Conservation (phyloP, 2,329 filamentous ascomycete species). For the Pseudogymnoascus sp. region DNA sequence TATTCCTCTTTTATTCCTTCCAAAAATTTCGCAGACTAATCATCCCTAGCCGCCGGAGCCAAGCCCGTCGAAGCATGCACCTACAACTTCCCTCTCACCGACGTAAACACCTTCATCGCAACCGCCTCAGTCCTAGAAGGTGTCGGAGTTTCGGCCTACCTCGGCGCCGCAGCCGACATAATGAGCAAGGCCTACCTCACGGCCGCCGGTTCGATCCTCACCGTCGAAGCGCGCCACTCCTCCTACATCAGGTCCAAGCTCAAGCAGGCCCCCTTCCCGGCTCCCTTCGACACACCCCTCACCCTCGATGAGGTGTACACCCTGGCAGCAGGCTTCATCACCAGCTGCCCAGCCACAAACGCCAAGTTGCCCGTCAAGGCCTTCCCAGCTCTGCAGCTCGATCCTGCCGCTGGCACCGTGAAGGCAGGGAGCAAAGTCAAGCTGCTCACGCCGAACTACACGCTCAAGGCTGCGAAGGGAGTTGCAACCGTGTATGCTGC, state of each 20-base stretch:
- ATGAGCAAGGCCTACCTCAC: conserved; percentile 49
- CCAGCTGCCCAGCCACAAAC: conserved; percentile 43
- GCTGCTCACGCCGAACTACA: conserved; percentile 22
- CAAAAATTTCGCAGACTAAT: background rate
- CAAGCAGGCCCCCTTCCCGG: conserved; percentile 44
- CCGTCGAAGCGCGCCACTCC: conserved; percentile 56
- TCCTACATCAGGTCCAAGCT: conserved; percentile 48
- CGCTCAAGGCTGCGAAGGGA: conserved; percentile 17
- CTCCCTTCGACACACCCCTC: conserved; percentile 52
- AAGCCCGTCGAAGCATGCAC: conserved; percentile 44
- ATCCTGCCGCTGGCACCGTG: conserved; percentile 19
- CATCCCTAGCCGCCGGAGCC: conserved; percentile 33
- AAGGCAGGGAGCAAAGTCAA: conserved; percentile 18
- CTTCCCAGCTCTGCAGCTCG: conserved; percentile 41
- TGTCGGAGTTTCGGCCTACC: conserved; percentile 51
- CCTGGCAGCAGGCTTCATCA: conserved; percentile 55
- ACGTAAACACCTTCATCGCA: conserved; percentile 41
- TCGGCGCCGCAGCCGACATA: conserved; percentile 52
- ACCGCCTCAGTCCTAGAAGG: conserved; percentile 46
- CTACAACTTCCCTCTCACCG: conserved; percentile 45
- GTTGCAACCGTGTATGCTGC: conserved; percentile 27
- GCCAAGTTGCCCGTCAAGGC: conserved; percentile 48
- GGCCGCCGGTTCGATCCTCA: conserved; percentile 53
- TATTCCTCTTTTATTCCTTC: background rate
- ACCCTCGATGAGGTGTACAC: conserved; percentile 52